Evolutionary conservation across 108 stramenopile species (phyloP), one percentile per base, ranked within the genome.

Genomic region (Bacterosira constricta): DNA sequence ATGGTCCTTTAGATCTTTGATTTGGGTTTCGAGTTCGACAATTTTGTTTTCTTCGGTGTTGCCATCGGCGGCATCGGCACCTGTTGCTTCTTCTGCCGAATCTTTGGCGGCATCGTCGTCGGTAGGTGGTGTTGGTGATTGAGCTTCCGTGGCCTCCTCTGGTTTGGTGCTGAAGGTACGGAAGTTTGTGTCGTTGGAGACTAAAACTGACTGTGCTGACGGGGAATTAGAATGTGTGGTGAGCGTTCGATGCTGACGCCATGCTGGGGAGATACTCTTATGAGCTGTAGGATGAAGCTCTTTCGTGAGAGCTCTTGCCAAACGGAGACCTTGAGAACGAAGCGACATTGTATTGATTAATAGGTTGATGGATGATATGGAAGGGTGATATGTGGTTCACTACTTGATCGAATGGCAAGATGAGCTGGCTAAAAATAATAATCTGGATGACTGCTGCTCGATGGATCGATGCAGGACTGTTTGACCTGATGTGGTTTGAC

Each of bases 1-100:
- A 66, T 84, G 85, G 81, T 93, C 86, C 63, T 91, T 90, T 31
- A 92, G 61, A 17, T 87, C 85, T 60, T 85, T 80, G 57, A 93
- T 58, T 71, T 93, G 74, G 25, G 36, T 47, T 83, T 90, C 69
- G 23, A 93, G 83, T 49, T 81, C 35, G 39, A 80, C 80, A 23
- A 77, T 59, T 66, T 81, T 46, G 15, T 23, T 55, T 36, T 66
- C 66, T 30, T 45, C 68, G 10, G 26, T 30, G 45, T 17, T 23
- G 17, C 23, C 9, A 26, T 44, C 17, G 10, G 38, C 68, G 15
- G 45, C 23, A 21, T 66, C 77, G 31, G 47, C 52, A 27, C 74
- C 83, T 47, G 56, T 9, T 8, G 50, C 59, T 27, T 59, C 64
- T 12, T 39, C 29, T 15, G 69, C 54, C 38, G 42, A 47, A 21